Evolutionary conservation across 2,329 filamentous ascomycete species (phyloP), one percentile per base, ranked within the genome.

Genomic region (Cladophialophora bantiana): DNA sequence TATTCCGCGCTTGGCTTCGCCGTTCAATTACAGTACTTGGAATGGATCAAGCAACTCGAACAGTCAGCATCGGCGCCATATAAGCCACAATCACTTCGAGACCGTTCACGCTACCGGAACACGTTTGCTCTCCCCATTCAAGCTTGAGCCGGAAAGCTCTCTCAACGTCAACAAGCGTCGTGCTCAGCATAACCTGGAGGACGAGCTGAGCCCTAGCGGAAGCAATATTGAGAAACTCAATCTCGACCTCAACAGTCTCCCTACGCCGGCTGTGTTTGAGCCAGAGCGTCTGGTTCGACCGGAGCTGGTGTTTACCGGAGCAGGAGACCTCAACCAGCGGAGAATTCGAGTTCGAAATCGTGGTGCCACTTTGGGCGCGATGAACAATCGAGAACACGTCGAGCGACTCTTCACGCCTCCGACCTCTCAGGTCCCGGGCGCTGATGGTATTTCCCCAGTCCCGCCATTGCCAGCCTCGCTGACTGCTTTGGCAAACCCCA

Each of bases 301-400:
- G n/a, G 72, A 74, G 45, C 52, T 74, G 36, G 61, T 72, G 9
- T 73, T 74, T 48, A 72, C 71, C 13, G 72, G 72, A 36, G 63
- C 65, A 57, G 71, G 71, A 34, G 83, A 86, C 66, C 79, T 81
- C 9, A 83, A 84, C 61, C 82, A 86, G 70, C 83, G 85, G 63
- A 83, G 86, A 35, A 82, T 88, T 10, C 85, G 88, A 32, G 83
- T 87, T 38, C 84, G 87, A 48, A 87, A 83, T 71, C 85, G 88
- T 52, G 87, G 87, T 62, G 88, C 87, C 72, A 89, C 86, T 55
- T 81, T 86, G 31, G 84, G 86, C 58, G 85, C 86, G 60, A 83
- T 86, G 66, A 81, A 81, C 68, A 81, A 81, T 34, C 80, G 82
- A 59, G 82, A 71, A 77, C 80, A 83, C 60, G 79, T 88, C 38